phyloP scores from a whole-genome alignment of 1,284 basidiomycete genomes.

The Ceratobasidium sp. region DNA sequence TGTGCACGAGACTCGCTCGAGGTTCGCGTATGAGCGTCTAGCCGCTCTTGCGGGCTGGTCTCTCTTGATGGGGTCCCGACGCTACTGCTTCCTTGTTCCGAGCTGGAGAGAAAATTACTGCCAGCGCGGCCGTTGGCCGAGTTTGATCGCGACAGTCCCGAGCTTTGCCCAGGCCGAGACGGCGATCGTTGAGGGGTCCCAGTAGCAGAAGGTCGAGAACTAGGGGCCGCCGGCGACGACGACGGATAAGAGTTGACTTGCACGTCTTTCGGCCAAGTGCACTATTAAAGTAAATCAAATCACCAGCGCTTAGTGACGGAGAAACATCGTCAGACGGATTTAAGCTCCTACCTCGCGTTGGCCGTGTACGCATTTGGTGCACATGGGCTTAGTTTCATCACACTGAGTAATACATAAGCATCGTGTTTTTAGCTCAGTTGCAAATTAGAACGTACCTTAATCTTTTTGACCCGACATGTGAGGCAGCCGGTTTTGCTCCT shows the following conservation, averaged over 20 bases:
- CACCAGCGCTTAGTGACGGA: constrained; percentile 23
- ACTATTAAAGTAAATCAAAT: constrained; percentile 64
- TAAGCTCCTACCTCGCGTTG: constrained; percentile 71
- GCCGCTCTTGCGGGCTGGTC: constrained; percentile 39
- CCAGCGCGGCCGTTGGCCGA: constrained; percentile 40
- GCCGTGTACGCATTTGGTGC: constrained; percentile 80
- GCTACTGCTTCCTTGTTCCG: constrained; percentile 41
- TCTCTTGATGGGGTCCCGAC: constrained; percentile 39
- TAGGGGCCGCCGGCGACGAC: constrained; percentile 45
- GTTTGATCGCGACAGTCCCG: constrained; percentile 33
- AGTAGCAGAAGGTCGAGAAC: constrained; percentile 44
- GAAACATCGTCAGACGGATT: constrained; percentile 33
- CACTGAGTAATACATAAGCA: constrained; percentile 61
- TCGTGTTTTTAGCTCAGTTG: constrained; percentile 10
- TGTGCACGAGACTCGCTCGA: constrained; percentile 38
- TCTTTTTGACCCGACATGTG: constrained; percentile 86
- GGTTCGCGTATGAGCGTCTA: constrained; percentile 33
- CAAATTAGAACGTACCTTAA: constrained; percentile 68
- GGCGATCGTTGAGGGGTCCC: constrained; percentile 38
- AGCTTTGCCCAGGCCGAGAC: constrained; percentile 38
- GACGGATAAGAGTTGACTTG: constrained; percentile 46
- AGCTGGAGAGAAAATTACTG: constrained; percentile 39
- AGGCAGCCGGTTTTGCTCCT: constrained; percentile 86
- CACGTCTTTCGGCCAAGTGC: constrained; percentile 80
- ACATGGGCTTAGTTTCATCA: constrained; percentile 82